These are phyloP conservation scores for Primulina huaijiensis DNA, from an alignment of 257 asterid genomes.

Conservation along the genomic window DNA sequence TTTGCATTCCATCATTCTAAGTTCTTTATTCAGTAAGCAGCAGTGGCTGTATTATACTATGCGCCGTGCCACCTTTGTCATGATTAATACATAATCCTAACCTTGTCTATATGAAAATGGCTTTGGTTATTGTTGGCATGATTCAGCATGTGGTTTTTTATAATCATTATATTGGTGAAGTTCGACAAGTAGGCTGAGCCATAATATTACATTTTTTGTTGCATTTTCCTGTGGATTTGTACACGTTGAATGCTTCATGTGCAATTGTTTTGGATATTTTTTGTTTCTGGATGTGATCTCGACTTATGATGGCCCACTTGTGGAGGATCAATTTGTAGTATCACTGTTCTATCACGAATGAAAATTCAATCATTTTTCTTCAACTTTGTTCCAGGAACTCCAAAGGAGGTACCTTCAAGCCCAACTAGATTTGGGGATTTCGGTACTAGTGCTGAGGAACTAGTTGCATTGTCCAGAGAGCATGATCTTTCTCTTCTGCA, in stretches of 20 bases:
- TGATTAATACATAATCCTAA: background rate
- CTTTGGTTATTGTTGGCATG: slow-evolving; percentile 7
- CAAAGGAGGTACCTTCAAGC: slow-evolving; percentile 34
- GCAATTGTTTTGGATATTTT: background rate
- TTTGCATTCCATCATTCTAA: slow-evolving; percentile 12
- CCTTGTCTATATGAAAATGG: slow-evolving; percentile 9
- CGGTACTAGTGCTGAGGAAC: slow-evolving; percentile 70
- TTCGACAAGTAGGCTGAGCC: slow-evolving; percentile 5
- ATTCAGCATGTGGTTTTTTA: background rate
- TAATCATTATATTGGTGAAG: background rate
- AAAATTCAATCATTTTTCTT: slow-evolving; percentile 15
- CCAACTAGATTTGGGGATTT: slow-evolving; percentile 56
- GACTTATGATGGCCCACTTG: background rate
- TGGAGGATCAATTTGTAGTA: slow-evolving; percentile 5
- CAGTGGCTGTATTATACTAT: background rate
- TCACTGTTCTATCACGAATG: background rate
- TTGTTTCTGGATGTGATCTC: slow-evolving; percentile 2
- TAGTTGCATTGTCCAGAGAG: slow-evolving; percentile 62
- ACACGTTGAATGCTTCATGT: background rate
- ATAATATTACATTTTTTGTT: background rate
- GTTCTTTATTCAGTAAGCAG: slow-evolving; percentile 13
- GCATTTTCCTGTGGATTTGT: slow-evolving; percentile 14
- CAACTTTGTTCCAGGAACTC: slow-evolving; percentile 46
- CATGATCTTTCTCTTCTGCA: slow-evolving; percentile 54
- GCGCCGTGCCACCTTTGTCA: background rate